Evolutionary conservation across 202 grass and related monocot species (phyloP), one percentile per base, ranked within the genome.

Genomic region (Schoenoplectus tabernaemontani): DNA sequence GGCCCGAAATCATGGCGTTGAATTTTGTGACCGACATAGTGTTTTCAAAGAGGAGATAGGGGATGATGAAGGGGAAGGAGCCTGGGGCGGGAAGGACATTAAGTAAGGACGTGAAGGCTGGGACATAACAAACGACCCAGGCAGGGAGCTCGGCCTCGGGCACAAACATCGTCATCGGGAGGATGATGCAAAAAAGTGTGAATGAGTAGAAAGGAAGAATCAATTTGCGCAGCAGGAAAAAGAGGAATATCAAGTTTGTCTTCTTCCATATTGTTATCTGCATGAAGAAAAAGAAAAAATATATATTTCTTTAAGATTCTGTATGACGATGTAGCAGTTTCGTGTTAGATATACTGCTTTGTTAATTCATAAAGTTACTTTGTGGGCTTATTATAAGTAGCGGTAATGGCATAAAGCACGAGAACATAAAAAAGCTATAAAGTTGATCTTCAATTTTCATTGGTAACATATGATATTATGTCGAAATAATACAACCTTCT

Each of bases 1-100:
- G 82, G 2, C 93, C 89, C 0, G 86, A 96, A 41, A 96, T 85
- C 87, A 96, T 96, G 59, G 93, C 93, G 0, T 89, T 87, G 84
- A 96, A 92, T 81, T 96, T 96, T 28, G 93, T 96, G 2, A 96
- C 88, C 0, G 93, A 96, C 93, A 96, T 92, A 47, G 93, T 96
- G 86, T 96, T 96, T 76, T 96, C 87, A 1, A 96, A 96, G 4
- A 96, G 87, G 34, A 96, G 84, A 51, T 96, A 92, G 0, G 93
- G 90, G 13, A 96, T 85, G 59, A 92, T 85, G 77, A 96, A 96
- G 0, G 93, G 93, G 77, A 96, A 92, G 9, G 88, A 96, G 72
- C 71, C 69, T 0, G 84, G 93, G 0, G 90, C 73, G 0, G 93
- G 93, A 8, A 84, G 76, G 77, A 96, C 88, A 60, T 89, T 96